Evolutionary conservation across 1,284 basidiomycete genomes (phyloP).

Genomic region (Spongispora temasekensis): DNA sequence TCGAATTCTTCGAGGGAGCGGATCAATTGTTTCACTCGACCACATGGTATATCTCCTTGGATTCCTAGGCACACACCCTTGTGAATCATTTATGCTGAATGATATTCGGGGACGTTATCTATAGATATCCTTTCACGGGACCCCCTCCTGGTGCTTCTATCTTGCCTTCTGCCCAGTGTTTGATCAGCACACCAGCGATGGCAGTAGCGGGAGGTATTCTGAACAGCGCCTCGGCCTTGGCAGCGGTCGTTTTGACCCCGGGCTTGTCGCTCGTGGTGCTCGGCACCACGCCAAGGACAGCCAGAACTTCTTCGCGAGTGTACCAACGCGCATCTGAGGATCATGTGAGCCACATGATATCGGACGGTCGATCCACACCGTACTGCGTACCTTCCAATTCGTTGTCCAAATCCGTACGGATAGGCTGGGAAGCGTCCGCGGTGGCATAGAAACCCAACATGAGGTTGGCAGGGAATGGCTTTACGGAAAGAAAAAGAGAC

Average conservation of each 20-base stretch:
- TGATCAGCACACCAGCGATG: conserved; percentile 70
- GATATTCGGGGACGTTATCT: background rate
- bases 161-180: conserved; percentile 62
- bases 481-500: conserved; percentile 1
- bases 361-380: background rate
- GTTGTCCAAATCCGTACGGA: conserved; percentile 90
- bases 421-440: conserved; percentile 69
- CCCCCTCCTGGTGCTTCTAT: conserved; percentile 29
- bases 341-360: conserved; percentile 4
- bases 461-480: conserved; percentile 88
- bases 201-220: conserved; percentile 69
- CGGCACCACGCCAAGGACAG: conserved; percentile 58
- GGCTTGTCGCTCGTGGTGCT: conserved; percentile 33
- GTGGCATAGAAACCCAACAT: conserved; percentile 91
- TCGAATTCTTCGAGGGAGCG: too few relatives aligned
- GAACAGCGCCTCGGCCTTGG: conserved; percentile 49
- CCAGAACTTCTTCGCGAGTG: conserved; percentile 70
- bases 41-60: background rate
- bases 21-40: background rate
- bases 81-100: background rate
- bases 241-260: conserved; percentile 13
- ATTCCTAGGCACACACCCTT: background rate
- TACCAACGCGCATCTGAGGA: conserved; percentile 85
- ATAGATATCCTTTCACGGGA: conserved; percentile 28
- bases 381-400: conserved; percentile 97